Base-by-base conservation (phyloP, 805 yeast species). In the Candida andamanensis region DNA sequence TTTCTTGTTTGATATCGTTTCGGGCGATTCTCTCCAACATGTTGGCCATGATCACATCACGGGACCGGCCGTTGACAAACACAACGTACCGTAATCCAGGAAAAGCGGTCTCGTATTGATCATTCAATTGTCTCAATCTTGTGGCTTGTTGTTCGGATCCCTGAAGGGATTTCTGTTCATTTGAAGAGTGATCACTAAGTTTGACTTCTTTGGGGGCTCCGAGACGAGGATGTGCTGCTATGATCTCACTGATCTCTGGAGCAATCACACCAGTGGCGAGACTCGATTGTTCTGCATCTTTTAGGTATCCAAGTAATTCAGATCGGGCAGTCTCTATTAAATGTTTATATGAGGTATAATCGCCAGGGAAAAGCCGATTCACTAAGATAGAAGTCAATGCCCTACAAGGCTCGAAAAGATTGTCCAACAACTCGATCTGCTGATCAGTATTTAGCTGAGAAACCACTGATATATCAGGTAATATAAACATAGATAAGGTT, bases 211-310 rank as follows among this genome's bases (percentile, higher is more conserved):
- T 52, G 3, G 77, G 65, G 3, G 83, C 84, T 1, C 97, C 97
- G 12, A 87, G 62, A 35, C 95, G 66, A 12, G 97, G 97, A 58
- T 87, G 97, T 0, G 96, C 95, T 1, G 85, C 79, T n/a, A 89
- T 76, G 35, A 89, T 85, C 24, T 69, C 59, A 26, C 67, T 47
- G 9, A 72, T 52, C 13, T 50, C 47, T 3, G 47, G 49, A 24
- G 46, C 44, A 5, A 50, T 33, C 28, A 19, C 15, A 11, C 31
- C 53, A 30, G 28, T 37, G 14, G 45, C 47, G 38, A 36, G 43
- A 31, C 46, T 44, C 26, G 44, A 56, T 11, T 24, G 36, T 21
- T 54, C 54, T 4, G 54, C 47, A 6, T 47, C 41, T 7, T 37
- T 29, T 6, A 64, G 48, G 20, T 68, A 54, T 10, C 40, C 29